A percentile compares a stretch with the other conserved stretches of the same genome.
These are phyloP conservation scores for Yamadazyma pseudoaaseri DNA, from an alignment of 1,139 yeast species.

Conservation along the genomic window DNA sequence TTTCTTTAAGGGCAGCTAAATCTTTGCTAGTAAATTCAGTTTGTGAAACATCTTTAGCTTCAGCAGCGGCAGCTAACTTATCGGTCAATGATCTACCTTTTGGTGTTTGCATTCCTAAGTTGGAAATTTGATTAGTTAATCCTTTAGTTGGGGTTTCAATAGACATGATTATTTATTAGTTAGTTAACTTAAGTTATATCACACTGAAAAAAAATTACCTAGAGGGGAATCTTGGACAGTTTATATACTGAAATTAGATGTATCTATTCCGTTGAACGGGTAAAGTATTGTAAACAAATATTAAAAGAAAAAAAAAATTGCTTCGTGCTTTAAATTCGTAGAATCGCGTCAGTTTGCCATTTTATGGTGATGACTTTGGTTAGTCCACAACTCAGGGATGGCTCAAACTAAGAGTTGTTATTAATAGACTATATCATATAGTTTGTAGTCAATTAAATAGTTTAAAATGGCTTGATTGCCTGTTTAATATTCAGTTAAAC, in stretches of 20 bases:
- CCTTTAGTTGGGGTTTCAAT: slow-evolving; percentile 49
- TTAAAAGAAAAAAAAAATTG: slow-evolving; percentile 4
- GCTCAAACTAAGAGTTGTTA: too few species aligned
- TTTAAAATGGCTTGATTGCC: too few species aligned
- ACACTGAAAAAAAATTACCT: background rate
- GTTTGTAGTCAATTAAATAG: too few species aligned
- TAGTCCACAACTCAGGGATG: too few species aligned
- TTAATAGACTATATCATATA: too few species aligned
- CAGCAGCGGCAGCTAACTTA: slow-evolving; percentile 46
- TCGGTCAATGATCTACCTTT: slow-evolving; percentile 43
- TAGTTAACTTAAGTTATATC: background rate
- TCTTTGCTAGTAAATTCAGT: slow-evolving; percentile 25
- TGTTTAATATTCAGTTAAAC: too few species aligned
- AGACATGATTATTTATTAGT: slow-evolving; percentile 3
- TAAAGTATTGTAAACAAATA: slow-evolving; percentile 4
- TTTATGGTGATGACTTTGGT: slow-evolving; percentile 6
- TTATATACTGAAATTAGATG: slow-evolving; percentile 8
- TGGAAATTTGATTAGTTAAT: slow-evolving; percentile 46
- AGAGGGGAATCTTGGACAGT: background rate
- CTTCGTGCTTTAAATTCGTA: background rate
- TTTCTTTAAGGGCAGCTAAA: slow-evolving; percentile 12
- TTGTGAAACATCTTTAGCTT: slow-evolving; percentile 38
- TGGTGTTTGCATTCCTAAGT: slow-evolving; percentile 35
- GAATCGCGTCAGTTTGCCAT: slow-evolving; percentile 11
- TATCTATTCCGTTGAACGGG: slow-evolving; percentile 12